phyloP scores from a whole-genome alignment of 129 eudicot genomes.

The Pulicaria dysenterica region DNA sequence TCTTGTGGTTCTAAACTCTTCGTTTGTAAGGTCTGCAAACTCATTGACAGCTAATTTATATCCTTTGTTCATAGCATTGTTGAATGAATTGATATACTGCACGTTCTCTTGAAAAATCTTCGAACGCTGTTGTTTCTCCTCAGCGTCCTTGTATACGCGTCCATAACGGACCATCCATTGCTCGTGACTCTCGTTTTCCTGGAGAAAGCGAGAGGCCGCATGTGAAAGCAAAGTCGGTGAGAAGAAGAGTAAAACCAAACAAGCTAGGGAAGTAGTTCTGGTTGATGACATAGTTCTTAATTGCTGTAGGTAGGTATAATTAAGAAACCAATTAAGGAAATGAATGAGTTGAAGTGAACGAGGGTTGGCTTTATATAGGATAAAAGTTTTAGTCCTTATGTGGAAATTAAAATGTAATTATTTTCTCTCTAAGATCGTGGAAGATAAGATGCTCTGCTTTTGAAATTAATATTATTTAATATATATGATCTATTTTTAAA shows the following conservation, averaged over 20 bases:
- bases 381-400: background rate
- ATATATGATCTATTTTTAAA: background rate
- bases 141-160: constrained; percentile 33
- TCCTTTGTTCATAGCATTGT: constrained; percentile 27
- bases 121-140: constrained; percentile 24
- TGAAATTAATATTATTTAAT: background rate
- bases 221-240: constrained; percentile 20
- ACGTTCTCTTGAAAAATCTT: constrained; percentile 27
- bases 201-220: constrained; percentile 24
- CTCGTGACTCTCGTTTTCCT: constrained; percentile 26
- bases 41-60: constrained; percentile 33
- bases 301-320: background rate
- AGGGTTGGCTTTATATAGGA: constrained; percentile 8
- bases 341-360: background rate
- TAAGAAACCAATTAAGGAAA: constrained; percentile 34
- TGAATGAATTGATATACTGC: constrained; percentile 32
- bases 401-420: background rate
- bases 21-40: constrained; percentile 34
- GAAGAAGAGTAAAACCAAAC: constrained; percentile 21
- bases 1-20: constrained; percentile 29
- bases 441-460: constrained; percentile 4
- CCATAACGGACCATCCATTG: constrained; percentile 41
- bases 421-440: background rate
- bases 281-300: constrained; percentile 7
- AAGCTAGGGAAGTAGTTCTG: background rate